Evolutionary conservation across 2,329 filamentous ascomycete species (phyloP).

Genomic region (Colletotrichum musicola): DNA sequence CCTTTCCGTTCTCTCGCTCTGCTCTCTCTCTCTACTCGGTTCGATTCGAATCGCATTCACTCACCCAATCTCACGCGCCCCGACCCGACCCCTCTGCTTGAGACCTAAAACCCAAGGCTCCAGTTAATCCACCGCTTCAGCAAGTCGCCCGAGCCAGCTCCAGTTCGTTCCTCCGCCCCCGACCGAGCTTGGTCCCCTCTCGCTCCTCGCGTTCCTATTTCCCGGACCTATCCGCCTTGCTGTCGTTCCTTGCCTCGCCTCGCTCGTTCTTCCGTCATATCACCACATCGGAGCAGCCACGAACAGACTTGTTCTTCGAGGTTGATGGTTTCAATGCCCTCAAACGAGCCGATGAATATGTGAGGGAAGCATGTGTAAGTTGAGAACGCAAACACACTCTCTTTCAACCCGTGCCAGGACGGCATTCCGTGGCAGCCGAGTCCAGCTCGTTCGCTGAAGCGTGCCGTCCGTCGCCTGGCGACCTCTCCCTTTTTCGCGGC

Average conservation of each 20-base stretch:
- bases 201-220: not conserved
- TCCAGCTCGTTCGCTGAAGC: not conserved
- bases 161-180: not conserved
- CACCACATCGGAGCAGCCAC: constrained; percentile 12
- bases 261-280: constrained; percentile 3
- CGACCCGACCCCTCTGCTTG: not conserved
- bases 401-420: not conserved
- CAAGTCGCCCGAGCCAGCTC: not conserved
- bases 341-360: constrained; percentile 51
- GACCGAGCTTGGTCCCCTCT: constrained; percentile 11
- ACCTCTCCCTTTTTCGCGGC: constrained; percentile 37
- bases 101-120: not conserved
- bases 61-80: constrained; percentile 13
- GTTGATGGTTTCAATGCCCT: constrained; percentile 39
- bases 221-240: constrained; percentile 20
- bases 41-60: not conserved
- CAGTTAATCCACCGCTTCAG: not conserved
- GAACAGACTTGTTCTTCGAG: constrained; percentile 16
- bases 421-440: not conserved
- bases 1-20: constrained; percentile 5
- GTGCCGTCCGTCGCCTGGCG: not conserved
- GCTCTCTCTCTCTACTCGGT: constrained; percentile 1
- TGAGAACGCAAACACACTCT: not conserved
- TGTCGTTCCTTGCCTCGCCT: no score
- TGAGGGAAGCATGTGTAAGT: constrained; percentile 59